These are phyloP conservation scores for Ligustrum vulgare DNA, from an alignment of 257 asterid species.

Conservation along the genomic window DNA sequence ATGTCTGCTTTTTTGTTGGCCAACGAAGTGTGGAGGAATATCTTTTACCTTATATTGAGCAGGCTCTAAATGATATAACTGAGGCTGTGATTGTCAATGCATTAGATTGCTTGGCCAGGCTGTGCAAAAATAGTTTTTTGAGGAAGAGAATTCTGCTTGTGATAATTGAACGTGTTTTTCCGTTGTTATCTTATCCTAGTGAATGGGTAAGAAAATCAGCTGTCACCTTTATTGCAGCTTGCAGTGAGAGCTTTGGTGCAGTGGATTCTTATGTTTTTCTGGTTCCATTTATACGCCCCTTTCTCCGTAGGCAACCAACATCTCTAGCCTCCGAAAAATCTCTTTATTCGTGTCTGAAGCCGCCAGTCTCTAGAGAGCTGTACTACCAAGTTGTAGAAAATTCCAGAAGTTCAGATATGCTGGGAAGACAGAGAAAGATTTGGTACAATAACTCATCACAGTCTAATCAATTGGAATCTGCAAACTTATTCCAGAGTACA, in stretches of 20 bases:
- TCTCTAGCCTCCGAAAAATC: conserved; percentile 86
- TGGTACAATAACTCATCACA: conserved; percentile 84
- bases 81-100: conserved; percentile 94
- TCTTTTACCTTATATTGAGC: conserved; percentile 96
- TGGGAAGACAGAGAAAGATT: conserved; percentile 94
- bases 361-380: conserved; percentile 77
- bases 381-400: conserved; percentile 74
- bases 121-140: conserved; percentile 81
- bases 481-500: conserved; percentile 68
- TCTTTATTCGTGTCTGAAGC: conserved; percentile 77
- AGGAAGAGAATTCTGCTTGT: conserved; percentile 82
- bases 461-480: conserved; percentile 68
- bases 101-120: conserved; percentile 85
- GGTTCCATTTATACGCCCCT: conserved; percentile 82
- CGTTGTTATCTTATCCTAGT: conserved; percentile 85
- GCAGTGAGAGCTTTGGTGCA: conserved; percentile 92
- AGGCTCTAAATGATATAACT: conserved; percentile 77
- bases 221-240: conserved; percentile 79
- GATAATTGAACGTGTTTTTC: conserved; percentile 90
- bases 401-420: conserved; percentile 92
- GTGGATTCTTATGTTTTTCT: conserved; percentile 96
- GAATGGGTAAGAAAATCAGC: conserved; percentile 88
- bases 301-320: conserved; percentile 91
- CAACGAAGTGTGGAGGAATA: conserved; percentile 97
- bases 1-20: conserved; percentile 92